phyloP scores from a whole-genome alignment of 148 eudicot genomes.

The Chenopodium album region DNA sequence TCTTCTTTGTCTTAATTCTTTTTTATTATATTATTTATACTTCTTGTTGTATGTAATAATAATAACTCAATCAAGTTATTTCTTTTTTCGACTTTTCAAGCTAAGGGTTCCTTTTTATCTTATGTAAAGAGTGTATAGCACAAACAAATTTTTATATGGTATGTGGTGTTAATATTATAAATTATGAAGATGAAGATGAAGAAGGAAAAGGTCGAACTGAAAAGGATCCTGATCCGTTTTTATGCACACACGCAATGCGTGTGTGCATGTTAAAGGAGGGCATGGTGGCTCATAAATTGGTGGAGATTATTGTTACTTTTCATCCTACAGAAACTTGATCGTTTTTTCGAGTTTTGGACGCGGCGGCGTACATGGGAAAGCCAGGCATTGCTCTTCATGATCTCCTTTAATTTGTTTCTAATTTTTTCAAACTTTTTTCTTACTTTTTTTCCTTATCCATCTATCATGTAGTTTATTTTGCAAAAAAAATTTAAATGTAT shows the following conservation, averaged over 20 bases:
- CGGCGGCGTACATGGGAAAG: conserved; percentile 45
- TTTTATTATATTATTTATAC: too few relatives aligned
- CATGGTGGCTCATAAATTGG: not conserved
- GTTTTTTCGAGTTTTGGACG: not conserved
- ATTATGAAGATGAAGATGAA: not conserved
- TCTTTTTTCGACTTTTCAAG: too few relatives aligned
- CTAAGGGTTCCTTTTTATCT: too few relatives aligned
- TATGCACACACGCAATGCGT: not conserved
- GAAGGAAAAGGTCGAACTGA: not conserved
- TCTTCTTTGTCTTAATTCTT: too few relatives aligned
- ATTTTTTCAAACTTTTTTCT: not conserved
- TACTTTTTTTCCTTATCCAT: too few relatives aligned
- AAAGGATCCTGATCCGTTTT: not conserved
- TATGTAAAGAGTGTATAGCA: too few relatives aligned
- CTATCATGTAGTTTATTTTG: not conserved
- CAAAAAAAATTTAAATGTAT: not conserved
- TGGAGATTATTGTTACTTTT: not conserved
- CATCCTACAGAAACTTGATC: not conserved
- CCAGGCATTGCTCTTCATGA: conserved; percentile 40
- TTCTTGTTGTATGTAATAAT: too few relatives aligned
- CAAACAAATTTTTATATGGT: not conserved
- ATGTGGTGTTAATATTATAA: not conserved
- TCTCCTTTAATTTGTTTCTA: not conserved
- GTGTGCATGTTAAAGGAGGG: not conserved
- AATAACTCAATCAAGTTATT: too few relatives aligned